Conservation (phyloP, 768 basidiomycete species). For the Kwoniella sp. region DNA sequence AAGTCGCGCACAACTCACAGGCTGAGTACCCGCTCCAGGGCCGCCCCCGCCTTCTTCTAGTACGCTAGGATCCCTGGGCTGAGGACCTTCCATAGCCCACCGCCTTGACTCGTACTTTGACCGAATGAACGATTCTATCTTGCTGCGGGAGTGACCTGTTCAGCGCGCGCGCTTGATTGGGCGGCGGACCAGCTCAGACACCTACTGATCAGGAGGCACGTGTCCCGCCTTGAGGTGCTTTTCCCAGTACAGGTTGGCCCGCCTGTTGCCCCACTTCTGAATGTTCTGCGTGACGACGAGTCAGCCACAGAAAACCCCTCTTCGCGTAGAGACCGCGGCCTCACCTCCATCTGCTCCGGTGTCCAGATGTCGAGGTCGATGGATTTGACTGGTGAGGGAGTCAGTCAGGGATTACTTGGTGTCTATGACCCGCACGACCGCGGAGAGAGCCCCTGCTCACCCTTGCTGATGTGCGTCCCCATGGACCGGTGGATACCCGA, state of each 20-base stretch:
- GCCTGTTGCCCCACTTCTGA: conserved; percentile 88
- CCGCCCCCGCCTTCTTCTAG: conserved; percentile 56
- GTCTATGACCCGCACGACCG: too few species aligned
- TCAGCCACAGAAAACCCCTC: conserved; percentile 7
- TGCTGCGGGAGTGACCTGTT: conserved; percentile 56
- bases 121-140: conserved; percentile 95
- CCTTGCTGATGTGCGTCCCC: conserved; percentile 94
- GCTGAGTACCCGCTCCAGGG: background rate
- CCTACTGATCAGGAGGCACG: conserved; percentile 88
- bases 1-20: background rate
- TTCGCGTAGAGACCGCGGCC: conserved; percentile 19
- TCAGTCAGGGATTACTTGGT: too few species aligned
- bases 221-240: conserved; percentile 89
- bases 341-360: conserved; percentile 91
- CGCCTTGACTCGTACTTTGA: conserved; percentile 90
- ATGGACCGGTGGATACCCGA: conserved; percentile 95
- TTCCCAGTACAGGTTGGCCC: conserved; percentile 96
- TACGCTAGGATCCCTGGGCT: conserved; percentile 71
- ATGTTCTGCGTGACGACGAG: conserved; percentile 52
- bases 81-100: conserved; percentile 90
- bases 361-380: conserved; percentile 98
- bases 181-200: conserved; percentile 19
- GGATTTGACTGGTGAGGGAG: conserved; percentile 92
- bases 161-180: background rate
- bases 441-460: conserved; percentile 23